A percentile compares a stretch with the other conserved stretches of the same genome.
These are phyloP conservation scores for Trichaptum fuscoviolaceum DNA, from an alignment of 768 basidiomycete species.

Conservation along the genomic window DNA sequence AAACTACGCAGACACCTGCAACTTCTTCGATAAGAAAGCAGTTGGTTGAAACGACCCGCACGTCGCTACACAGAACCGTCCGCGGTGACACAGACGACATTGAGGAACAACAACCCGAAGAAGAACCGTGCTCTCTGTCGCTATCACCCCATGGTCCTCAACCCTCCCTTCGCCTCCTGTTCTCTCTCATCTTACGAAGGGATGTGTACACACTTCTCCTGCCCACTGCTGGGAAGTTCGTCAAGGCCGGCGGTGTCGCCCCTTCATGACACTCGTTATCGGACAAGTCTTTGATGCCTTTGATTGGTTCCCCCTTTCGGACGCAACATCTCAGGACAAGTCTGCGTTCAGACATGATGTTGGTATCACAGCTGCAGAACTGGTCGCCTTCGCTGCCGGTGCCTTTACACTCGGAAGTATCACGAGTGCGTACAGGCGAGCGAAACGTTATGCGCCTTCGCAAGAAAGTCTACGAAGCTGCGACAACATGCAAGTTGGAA, in stretches of 20 bases:
- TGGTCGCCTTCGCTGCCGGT: conserved; percentile 59
- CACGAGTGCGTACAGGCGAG: conserved; percentile 73
- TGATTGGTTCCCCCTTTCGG: conserved; percentile 43
- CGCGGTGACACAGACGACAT: conserved; percentile 18
- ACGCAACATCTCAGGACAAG: conserved; percentile 30
- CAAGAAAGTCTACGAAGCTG: conserved; percentile 58
- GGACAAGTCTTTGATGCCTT: conserved; percentile 76
- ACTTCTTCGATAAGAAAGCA: background rate
- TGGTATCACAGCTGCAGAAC: conserved; percentile 56
- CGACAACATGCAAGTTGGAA: conserved; percentile 68
- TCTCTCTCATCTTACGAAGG: conserved; percentile 53
- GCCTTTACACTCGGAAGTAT: conserved; percentile 78
- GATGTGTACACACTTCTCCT: conserved; percentile 51
- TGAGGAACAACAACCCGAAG: conserved; percentile 25
- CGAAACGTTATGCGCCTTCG: conserved; percentile 66
- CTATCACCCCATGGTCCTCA: conserved; percentile 24
- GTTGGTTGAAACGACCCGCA: conserved; percentile 14
- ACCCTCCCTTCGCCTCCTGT: conserved; percentile 63
- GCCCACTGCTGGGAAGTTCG: conserved; percentile 59
- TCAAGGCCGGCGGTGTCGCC: conserved; percentile 63
- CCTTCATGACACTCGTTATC: conserved; percentile 82
- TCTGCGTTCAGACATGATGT: conserved; percentile 45
- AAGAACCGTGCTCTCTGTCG: conserved; percentile 17
- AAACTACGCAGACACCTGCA: conserved; percentile 9
- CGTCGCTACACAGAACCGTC: too few relatives aligned